Evolutionary conservation across 768 basidiomycete genomes (phyloP).

Genomic region (Leccinum barrowsii): DNA sequence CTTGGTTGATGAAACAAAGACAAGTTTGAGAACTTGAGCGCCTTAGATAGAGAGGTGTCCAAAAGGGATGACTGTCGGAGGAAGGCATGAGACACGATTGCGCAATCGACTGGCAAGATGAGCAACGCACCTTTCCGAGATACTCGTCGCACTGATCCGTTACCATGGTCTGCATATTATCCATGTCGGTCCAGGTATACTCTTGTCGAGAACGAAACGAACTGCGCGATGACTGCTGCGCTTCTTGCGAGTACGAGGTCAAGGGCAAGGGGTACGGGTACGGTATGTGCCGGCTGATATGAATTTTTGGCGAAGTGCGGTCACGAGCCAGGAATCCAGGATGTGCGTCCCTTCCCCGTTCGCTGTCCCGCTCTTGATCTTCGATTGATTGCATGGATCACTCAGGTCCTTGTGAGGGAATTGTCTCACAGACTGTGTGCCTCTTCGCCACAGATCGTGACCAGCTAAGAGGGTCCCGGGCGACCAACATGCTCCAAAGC

Average conservation of each 20-base stretch:
- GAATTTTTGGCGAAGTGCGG: background rate
- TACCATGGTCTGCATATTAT: constrained; percentile 6
- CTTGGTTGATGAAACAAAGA: constrained; percentile 5
- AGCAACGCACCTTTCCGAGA: constrained; percentile 19
- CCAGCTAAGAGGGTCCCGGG: background rate
- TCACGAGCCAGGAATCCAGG: constrained; percentile 15
- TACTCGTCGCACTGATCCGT: constrained; percentile 19
- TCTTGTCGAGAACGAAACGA: background rate
- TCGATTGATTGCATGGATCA: background rate
- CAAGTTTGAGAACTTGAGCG: background rate
- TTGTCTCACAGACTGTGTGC: background rate
- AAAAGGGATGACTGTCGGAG: constrained; percentile 16
- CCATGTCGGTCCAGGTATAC: constrained; percentile 5
- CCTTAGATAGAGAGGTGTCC: constrained; percentile 5
- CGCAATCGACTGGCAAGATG: constrained; percentile 23
- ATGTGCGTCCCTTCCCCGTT: background rate
- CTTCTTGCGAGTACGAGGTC: constrained; percentile 3
- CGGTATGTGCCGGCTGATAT: background rate
- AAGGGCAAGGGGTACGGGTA: background rate
- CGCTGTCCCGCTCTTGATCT: background rate
- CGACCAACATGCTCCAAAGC: background rate
- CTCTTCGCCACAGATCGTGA: background rate
- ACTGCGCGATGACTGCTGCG: background rate
- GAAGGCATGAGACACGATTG: constrained; percentile 32
- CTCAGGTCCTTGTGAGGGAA: background rate